Percentiles rank a stretch among this genome's conserved stretches.
Conservation (phyloP, 176 grass and related monocot genomes). For the Aegilops umbellulata region DNA sequence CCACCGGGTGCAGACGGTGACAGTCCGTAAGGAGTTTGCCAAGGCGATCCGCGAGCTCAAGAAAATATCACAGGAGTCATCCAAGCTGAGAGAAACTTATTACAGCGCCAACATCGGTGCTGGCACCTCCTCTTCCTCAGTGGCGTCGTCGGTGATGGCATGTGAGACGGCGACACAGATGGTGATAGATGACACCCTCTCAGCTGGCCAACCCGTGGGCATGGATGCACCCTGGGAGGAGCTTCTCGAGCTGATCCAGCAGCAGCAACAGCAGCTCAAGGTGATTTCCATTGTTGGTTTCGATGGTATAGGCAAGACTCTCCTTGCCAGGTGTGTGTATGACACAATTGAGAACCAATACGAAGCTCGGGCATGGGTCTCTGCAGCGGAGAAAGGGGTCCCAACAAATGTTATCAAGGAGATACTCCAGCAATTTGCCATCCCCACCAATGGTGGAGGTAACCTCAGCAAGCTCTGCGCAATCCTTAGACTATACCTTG, state of each 20-base stretch:
- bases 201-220: background rate
- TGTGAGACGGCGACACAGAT: background rate
- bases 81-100: background rate
- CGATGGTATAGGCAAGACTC: background rate
- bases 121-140: background rate
- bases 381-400: background rate
- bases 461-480: background rate
- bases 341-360: background rate
- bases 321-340: background rate
- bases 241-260: background rate
- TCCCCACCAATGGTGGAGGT: background rate
- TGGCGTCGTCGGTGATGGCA: background rate
- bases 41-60: background rate
- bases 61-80: background rate
- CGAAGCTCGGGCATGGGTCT: background rate
- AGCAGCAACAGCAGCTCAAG: background rate
- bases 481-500: background rate
- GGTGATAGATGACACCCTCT: background rate
- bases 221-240: background rate
- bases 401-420: background rate
- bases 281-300: background rate
- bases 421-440: background rate
- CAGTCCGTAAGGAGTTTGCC: background rate
- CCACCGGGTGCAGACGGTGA: background rate
- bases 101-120: background rate